Conservation (phyloP, 208 protist species). For the Acanthamoeba castellanii region DNA sequence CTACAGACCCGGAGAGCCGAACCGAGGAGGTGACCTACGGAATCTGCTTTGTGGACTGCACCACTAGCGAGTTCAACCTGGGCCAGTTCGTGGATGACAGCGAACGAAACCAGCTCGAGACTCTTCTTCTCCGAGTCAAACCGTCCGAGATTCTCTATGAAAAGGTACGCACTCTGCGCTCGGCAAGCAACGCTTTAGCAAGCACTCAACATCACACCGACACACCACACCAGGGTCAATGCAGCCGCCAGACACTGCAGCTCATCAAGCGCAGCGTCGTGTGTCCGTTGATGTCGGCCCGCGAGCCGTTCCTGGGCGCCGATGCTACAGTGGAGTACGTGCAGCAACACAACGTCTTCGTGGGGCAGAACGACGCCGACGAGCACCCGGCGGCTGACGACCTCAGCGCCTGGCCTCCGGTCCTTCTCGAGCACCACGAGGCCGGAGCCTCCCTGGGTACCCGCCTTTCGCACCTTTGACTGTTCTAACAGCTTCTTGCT, state of each 20-base stretch:
- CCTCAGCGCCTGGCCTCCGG: slow-evolving; percentile 12
- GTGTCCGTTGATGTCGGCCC: slow-evolving; percentile 39
- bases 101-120: slow-evolving; percentile 78
- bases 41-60: slow-evolving; percentile 83
- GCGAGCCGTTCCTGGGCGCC: slow-evolving; percentile 17
- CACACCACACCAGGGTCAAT: slow-evolving; percentile 21
- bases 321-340: slow-evolving; percentile 44
- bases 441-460: slow-evolving; percentile 1
- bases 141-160: slow-evolving; percentile 83
- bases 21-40: slow-evolving; percentile 66
- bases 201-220: background rate
- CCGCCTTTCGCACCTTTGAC: background rate
- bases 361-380: slow-evolving; percentile 12
- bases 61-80: slow-evolving; percentile 78
- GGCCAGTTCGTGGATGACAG: slow-evolving; percentile 79
- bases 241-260: slow-evolving; percentile 53
- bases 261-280: slow-evolving; percentile 62
- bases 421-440: slow-evolving; percentile 12
- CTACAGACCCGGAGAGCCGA: background rate
- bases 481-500: background rate
- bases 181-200: background rate
- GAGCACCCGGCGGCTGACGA: background rate
- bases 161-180: slow-evolving; percentile 7
- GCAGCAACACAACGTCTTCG: slow-evolving; percentile 23
- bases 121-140: slow-evolving; percentile 78